Evolutionary conservation across 805 yeast genomes (phyloP).

Genomic region (Nakazawaea pomicola): DNA sequence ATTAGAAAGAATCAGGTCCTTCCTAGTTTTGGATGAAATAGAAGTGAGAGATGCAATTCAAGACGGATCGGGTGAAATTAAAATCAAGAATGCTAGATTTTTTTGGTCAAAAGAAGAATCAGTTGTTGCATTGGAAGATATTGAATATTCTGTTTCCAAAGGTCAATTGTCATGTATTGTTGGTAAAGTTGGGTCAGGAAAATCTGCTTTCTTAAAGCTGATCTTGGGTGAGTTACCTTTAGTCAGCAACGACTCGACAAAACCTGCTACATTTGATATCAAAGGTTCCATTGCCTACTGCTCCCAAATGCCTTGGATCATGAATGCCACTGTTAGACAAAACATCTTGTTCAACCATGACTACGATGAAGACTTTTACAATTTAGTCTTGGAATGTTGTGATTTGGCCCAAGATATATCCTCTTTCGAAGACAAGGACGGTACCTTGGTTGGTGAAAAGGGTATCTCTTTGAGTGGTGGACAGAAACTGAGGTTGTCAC

Average conservation of each 20-base stretch:
- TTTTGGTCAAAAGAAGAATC: constrained; percentile 34
- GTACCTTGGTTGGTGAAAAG: constrained; percentile 92
- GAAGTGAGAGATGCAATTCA: constrained; percentile 26
- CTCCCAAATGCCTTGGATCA: constrained; percentile 86
- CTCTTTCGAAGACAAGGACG: constrained; percentile 82
- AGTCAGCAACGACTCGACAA: constrained; percentile 23
- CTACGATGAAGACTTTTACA: constrained; percentile 76
- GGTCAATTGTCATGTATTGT: constrained; percentile 55
- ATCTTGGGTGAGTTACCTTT: constrained; percentile 51
- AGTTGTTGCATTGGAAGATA: constrained; percentile 40
- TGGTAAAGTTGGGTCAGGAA: constrained; percentile 67
- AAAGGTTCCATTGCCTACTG: constrained; percentile 52
- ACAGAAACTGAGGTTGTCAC: constrained; percentile 90
- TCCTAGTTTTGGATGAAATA: constrained; percentile 34
- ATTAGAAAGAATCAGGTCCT: constrained; percentile 38
- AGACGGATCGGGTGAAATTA: constrained; percentile 30
- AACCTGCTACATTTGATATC: constrained; percentile 18
- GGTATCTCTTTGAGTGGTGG: constrained; percentile 97
- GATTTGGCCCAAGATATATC: constrained; percentile 76
- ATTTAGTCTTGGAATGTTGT: constrained; percentile 79
- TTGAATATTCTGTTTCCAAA: constrained; percentile 42
- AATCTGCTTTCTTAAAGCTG: constrained; percentile 51
- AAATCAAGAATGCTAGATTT: constrained; percentile 46
- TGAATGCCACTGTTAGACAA: constrained; percentile 89
- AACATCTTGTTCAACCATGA: constrained; percentile 87